Base-by-base conservation (phyloP, 768 basidiomycete genomes). In the Suillus cothurnatus region DNA sequence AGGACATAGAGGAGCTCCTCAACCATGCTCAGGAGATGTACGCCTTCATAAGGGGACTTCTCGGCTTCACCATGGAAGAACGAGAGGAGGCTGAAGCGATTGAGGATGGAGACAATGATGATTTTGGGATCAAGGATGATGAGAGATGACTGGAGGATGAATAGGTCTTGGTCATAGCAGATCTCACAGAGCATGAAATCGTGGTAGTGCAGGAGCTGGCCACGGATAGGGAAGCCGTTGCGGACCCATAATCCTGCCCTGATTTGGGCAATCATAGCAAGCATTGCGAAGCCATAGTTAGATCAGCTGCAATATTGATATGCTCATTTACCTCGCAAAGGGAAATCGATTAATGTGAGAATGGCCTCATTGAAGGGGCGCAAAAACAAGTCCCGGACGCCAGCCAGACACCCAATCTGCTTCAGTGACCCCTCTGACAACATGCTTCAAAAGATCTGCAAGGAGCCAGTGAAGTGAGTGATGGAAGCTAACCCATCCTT, bases 191-290 rank as follows among this genome's bases (percentile, higher is more conserved):
- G 87, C 86, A 93, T 91, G 76, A 94, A 95, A 74, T 99, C 97
- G 32, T 95, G 91, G 75, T 99, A 99, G 74, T 99, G 97, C 61
- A 96, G 85, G 6, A 95, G 82, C 75, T 99, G 97, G 0, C 95
- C 95, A 1, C 97, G 90, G 69, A 99, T 96, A 19, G 92, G 92
- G 72, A 95, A 93, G 4, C 97, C 97, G 70, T 99, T 99, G 62
- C 97, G 91, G 9, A 97, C 96, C 97, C 97, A 99, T 5, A 99
- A 83, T 0, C 95, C 95, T 0, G 94, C 92, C 31, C 95, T 88
- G 60, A 98, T 94, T 74, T 99, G 97, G 0, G 96, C 95, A 53
- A 97, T 89, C 89, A 96, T 94, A 1, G 90, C 86, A 32, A 95
- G 81, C 7, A 94, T 94, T 95, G 62, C 28, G 12, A 63, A 6